These are phyloP conservation scores for Triticum timopheevii DNA, from an alignment of 176 grass and related monocot genomes.

Conservation along the genomic window DNA sequence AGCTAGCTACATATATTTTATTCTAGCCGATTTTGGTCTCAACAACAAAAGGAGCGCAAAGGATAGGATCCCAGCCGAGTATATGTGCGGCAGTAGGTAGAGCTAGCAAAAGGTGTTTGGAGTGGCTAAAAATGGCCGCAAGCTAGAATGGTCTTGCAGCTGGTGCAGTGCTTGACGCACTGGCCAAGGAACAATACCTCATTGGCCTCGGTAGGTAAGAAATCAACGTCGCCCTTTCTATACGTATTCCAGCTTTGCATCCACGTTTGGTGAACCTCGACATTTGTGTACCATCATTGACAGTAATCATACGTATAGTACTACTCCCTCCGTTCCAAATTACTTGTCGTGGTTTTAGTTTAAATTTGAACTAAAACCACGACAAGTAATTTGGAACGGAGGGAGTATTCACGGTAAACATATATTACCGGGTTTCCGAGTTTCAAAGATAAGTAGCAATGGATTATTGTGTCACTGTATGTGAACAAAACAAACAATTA, in stretches of 20 bases:
- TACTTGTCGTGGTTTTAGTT: too few species aligned
- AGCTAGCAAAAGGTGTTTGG: constrained; percentile 12
- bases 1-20: neutral
- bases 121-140: constrained; percentile 2
- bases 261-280: constrained; percentile 30
- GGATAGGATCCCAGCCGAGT: neutral
- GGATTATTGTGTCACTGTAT: neutral
- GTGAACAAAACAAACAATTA: neutral
- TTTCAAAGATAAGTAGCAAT: neutral
- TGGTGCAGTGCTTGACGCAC: neutral
- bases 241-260: neutral
- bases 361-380: too few species aligned
- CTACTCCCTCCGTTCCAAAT: too few species aligned
- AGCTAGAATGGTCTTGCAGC: neutral
- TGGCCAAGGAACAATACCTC: constrained; percentile 11
- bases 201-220: neutral
- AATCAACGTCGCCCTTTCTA: constrained; percentile 25
- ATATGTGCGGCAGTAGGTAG: neutral
- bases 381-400: too few species aligned
- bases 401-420: too few species aligned
- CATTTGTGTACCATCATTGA: neutral
- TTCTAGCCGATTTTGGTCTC: neutral
- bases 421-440: too few species aligned
- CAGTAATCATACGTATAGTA: too few species aligned
- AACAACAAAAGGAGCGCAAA: neutral